These are phyloP conservation scores for Circinella umbellata DNA, from an alignment of 371 early-diverging fungal species.

Conservation along the genomic window DNA sequence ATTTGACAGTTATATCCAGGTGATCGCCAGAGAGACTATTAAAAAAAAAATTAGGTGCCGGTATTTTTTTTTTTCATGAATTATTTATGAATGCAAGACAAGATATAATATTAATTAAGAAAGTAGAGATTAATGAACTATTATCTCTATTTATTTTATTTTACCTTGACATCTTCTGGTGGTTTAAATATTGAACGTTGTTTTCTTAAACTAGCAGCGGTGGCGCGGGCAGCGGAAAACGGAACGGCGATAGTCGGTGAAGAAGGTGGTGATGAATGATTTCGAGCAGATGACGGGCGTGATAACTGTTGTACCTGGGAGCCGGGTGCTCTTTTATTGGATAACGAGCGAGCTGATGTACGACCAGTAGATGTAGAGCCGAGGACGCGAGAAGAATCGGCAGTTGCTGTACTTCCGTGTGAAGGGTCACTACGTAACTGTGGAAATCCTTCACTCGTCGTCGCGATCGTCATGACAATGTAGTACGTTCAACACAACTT, in stretches of 20 bases:
- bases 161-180: neutral
- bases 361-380: conserved; percentile 4
- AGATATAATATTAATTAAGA: neutral
- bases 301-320: neutral
- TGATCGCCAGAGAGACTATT: conserved; percentile 42
- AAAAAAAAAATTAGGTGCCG: neutral
- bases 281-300: neutral
- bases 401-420: conserved; percentile 1
- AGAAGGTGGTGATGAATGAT: neutral
- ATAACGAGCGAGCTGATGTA: conserved; percentile 4
- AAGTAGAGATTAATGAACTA: neutral
- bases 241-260: neutral
- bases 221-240: conserved; percentile 1
- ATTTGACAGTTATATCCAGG: conserved; percentile 50
- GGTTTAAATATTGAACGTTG: neutral
- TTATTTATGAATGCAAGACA: neutral
- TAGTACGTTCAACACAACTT: too few species aligned
- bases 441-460: neutral
- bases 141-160: too few species aligned
- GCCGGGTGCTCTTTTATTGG: neutral
- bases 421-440: conserved; percentile 6
- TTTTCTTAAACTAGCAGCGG: neutral
- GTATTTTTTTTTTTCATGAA: neutral
- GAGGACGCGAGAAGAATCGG: conserved; percentile 7
- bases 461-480: neutral